These are phyloP conservation scores for Seminavis robusta DNA, from an alignment of 108 stramenopile species.

Conservation along the genomic window DNA sequence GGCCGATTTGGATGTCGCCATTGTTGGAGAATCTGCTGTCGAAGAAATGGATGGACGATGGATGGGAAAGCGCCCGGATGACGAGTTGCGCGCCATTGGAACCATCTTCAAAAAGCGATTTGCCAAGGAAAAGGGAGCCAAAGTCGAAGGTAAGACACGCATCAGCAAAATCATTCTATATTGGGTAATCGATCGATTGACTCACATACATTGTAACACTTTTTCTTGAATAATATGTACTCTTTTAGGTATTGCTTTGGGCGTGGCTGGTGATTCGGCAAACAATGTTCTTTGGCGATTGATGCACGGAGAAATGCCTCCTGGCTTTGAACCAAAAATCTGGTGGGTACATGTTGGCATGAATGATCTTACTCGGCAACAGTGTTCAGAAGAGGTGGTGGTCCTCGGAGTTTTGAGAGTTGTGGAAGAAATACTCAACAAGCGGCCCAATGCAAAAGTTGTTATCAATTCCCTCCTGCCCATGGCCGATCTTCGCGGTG, in stretches of 20 bases:
- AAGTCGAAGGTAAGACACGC: slow-evolving; percentile 5
- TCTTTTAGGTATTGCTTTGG: slow-evolving; percentile 49
- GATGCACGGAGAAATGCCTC: slow-evolving; percentile 53
- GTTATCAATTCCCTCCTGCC: slow-evolving; percentile 81
- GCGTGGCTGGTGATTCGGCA: slow-evolving; percentile 74
- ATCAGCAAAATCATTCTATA: no score
- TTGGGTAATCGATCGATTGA: no score
- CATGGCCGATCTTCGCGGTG: no score
- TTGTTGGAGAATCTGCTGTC: slow-evolving; percentile 73
- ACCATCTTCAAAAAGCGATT: slow-evolving; percentile 29
- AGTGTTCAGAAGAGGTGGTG: slow-evolving; percentile 82
- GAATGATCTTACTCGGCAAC: slow-evolving; percentile 76
- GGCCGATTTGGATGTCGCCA: slow-evolving; percentile 54
- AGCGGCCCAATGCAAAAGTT: slow-evolving; percentile 68
- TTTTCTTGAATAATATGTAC: no score
- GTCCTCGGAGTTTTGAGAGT: slow-evolving; percentile 73
- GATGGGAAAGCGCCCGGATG: slow-evolving; percentile 76
- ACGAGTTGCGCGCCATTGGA: slow-evolving; percentile 5
- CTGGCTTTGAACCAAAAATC: slow-evolving; percentile 72
- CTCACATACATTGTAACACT: no score
- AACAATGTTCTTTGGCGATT: slow-evolving; percentile 43
- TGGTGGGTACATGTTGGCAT: slow-evolving; percentile 84
- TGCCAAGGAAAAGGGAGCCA: no score
- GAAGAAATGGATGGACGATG: slow-evolving; percentile 83
- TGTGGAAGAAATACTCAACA: slow-evolving; percentile 68